Evolutionary conservation across 176 grass and related monocot species (phyloP).

Genomic region (Dactylis glomerata): DNA sequence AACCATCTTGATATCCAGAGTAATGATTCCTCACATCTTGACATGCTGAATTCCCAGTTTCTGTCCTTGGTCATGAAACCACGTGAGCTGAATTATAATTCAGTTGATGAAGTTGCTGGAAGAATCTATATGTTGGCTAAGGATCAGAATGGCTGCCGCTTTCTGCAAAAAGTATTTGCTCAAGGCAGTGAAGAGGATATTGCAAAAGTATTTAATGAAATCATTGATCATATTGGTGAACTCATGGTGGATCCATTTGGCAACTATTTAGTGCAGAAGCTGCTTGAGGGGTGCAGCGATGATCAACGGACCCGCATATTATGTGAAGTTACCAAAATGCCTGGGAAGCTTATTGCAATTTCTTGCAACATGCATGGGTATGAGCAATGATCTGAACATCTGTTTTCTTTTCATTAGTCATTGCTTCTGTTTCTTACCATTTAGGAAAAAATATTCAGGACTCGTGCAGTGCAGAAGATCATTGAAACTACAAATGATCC

Average conservation of each 20-base stretch:
- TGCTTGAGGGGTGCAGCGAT: conserved; percentile 61
- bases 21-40: not conserved
- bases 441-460: conserved; percentile 44
- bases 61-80: conserved; percentile 9
- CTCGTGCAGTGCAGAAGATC: conserved; percentile 80
- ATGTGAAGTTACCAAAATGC: conserved; percentile 63
- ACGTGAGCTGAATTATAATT: conserved; percentile 27
- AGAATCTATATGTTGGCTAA: conserved; percentile 62
- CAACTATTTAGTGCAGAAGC: conserved; percentile 72
- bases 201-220: conserved; percentile 56
- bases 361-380: conserved; percentile 92
- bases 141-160: conserved; percentile 63
- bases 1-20: conserved; percentile 19
- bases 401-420: conserved; percentile 3
- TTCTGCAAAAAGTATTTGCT: conserved; percentile 56
- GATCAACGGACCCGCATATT: conserved; percentile 52
- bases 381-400: conserved; percentile 24
- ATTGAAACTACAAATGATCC: conserved; percentile 56
- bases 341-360: conserved; percentile 48
- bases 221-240: conserved; percentile 65
- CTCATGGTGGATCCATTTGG: conserved; percentile 71
- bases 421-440: conserved; percentile 14
- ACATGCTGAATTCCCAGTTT: conserved; percentile 17
- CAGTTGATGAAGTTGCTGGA: conserved; percentile 42
- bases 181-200: conserved; percentile 57